These are phyloP conservation scores for Rhynchospora tenuis DNA, from an alignment of 176 grass and related monocot species.

Conservation along the genomic window DNA sequence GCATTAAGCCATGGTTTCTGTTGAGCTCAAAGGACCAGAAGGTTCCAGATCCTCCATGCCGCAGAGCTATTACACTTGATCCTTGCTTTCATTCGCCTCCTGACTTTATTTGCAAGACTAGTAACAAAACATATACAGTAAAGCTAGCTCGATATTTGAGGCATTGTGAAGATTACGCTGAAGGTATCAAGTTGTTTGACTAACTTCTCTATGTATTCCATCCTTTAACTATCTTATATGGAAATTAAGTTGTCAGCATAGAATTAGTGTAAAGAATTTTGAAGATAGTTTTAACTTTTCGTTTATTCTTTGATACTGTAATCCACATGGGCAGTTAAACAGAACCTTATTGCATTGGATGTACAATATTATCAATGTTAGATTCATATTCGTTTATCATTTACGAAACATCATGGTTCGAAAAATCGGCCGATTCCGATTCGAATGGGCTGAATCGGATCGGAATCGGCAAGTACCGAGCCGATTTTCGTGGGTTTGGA, in stretches of 20 bases:
- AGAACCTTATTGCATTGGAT: too few species aligned
- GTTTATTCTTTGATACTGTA: too few species aligned
- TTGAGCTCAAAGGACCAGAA: not conserved
- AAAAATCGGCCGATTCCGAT: too few species aligned
- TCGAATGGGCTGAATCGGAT: too few species aligned
- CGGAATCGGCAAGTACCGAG: too few species aligned
- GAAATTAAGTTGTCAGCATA: not conserved
- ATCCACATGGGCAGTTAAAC: too few species aligned
- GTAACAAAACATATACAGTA: constrained; percentile 22
- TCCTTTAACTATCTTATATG: not conserved
- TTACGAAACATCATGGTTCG: too few species aligned
- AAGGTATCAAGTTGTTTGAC: constrained; percentile 57
- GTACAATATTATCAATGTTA: too few species aligned
- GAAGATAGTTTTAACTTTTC: too few species aligned
- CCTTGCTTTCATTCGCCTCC: constrained; percentile 65
- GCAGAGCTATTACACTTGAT: constrained; percentile 37
- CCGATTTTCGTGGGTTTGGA: too few species aligned
- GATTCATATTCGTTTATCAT: too few species aligned
- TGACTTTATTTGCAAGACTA: constrained; percentile 45
- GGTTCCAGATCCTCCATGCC: constrained; percentile 11
- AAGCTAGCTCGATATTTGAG: constrained; percentile 45
- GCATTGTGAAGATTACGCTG: constrained; percentile 36
- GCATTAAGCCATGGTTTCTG: constrained; percentile 48
- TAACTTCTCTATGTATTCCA: not conserved
- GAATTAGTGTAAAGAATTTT: too few species aligned